Conservation (phyloP, 1,284 basidiomycete genomes). For the Cryptococcus floricola region DNA sequence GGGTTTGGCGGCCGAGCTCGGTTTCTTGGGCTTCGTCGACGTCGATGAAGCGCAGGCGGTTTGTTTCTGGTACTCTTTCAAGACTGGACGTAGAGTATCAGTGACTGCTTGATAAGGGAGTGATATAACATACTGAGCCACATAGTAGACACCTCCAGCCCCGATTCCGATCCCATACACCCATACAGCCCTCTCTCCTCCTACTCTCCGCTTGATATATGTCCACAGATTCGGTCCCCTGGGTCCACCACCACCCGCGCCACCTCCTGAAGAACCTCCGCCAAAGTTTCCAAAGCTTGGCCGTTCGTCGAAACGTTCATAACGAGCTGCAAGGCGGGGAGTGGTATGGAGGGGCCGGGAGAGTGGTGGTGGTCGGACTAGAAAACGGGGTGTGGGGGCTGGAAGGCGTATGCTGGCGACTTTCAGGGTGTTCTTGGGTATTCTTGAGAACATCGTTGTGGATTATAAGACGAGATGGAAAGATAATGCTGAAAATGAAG, state of each 20-base stretch:
- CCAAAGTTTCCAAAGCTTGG: slow-evolving; percentile 4
- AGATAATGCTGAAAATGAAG: no score
- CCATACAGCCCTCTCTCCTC: slow-evolving; percentile 41
- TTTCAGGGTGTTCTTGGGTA: background rate
- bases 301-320: slow-evolving; percentile 35
- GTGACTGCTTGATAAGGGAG: no score
- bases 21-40: slow-evolving; percentile 61
- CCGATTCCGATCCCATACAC: slow-evolving; percentile 42
- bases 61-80: slow-evolving; percentile 74
- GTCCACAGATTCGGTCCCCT: slow-evolving; percentile 18
- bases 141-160: slow-evolving; percentile 57
- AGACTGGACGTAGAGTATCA: no score
- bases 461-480: background rate
- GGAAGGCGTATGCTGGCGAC: background rate
- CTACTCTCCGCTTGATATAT: slow-evolving; percentile 34
- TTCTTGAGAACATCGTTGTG: background rate
- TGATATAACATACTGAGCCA: slow-evolving; percentile 55
- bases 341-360: slow-evolving; percentile 20
- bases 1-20: slow-evolving; percentile 49
- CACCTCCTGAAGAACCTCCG: slow-evolving; percentile 49
- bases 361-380: background rate
- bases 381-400: background rate
- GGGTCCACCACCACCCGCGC: slow-evolving; percentile 13
- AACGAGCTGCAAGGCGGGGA: slow-evolving; percentile 15
- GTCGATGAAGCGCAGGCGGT: slow-evolving; percentile 79